Conservation (phyloP, 176 grass and related monocot species). For the Pontederia paniculata region DNA sequence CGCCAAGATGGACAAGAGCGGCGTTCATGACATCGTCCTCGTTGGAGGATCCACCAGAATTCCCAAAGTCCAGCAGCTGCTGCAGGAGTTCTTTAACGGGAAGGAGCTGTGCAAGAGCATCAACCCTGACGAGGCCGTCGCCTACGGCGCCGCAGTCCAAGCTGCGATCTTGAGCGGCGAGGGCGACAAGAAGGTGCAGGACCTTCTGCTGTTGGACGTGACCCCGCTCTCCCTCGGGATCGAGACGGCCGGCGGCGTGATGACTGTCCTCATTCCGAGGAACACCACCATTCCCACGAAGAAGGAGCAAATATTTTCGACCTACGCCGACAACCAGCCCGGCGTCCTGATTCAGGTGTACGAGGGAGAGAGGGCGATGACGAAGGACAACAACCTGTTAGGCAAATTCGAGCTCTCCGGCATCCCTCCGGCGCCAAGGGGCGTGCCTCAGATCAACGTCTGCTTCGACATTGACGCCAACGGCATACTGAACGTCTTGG, state of each 20-base stretch:
- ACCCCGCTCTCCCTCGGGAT: constrained; percentile 67
- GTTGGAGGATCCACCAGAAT: constrained; percentile 70
- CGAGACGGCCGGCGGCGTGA: constrained; percentile 54
- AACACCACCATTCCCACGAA: constrained; percentile 78
- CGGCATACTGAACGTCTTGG: constrained; percentile 61
- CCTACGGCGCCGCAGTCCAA: constrained; percentile 59
- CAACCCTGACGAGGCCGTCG: constrained; percentile 87
- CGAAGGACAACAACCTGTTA: constrained; percentile 62
- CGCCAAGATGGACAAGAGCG: constrained; percentile 60
- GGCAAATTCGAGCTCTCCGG: constrained; percentile 71
- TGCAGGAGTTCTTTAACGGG: constrained; percentile 69
- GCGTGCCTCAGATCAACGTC: constrained; percentile 66
- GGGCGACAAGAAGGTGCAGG: constrained; percentile 58
- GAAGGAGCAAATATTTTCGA: constrained; percentile 68
- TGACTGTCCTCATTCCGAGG: constrained; percentile 57
- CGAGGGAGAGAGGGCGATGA: constrained; percentile 63
- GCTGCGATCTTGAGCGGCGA: constrained; percentile 64
- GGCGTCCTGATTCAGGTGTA: constrained; percentile 71
- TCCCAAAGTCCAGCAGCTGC: constrained; percentile 68
- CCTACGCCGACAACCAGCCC: constrained; percentile 62
- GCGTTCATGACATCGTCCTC: constrained; percentile 58
- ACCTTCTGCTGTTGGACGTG: constrained; percentile 59
- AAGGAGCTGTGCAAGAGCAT: constrained; percentile 89
- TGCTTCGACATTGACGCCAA: constrained; percentile 78
- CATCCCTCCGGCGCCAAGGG: constrained; percentile 49